Percentiles rank a stretch among this genome's conserved stretches.
These are phyloP conservation scores for Yamadazyma paraphyllophila DNA, from an alignment of 805 yeast genomes.

Conservation along the genomic window DNA sequence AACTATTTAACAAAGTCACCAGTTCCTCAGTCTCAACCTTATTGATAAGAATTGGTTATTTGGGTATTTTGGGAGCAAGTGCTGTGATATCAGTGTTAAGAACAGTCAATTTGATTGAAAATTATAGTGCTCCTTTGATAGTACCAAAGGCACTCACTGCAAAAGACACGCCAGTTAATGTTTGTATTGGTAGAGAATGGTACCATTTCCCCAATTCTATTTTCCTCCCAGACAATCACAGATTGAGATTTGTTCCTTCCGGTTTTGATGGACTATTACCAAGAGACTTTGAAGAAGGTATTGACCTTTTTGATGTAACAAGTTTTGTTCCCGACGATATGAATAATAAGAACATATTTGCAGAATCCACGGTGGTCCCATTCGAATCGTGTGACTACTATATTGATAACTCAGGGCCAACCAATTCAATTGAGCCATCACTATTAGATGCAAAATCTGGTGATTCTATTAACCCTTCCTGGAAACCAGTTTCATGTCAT, in stretches of 20 bases:
- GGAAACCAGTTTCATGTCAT: conserved; percentile 51
- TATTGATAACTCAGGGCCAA: conserved; percentile 50
- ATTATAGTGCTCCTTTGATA: conserved; percentile 70
- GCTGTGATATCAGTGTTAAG: conserved; percentile 41
- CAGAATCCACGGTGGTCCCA: conserved; percentile 51
- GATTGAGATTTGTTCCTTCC: conserved; percentile 67
- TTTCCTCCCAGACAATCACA: conserved; percentile 61
- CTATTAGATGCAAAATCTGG: conserved; percentile 22
- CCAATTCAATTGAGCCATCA: conserved; percentile 41
- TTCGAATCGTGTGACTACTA: conserved; percentile 62
- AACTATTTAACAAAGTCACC: background rate
- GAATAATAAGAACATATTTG: conserved; percentile 74
- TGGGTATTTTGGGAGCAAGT: conserved; percentile 11
- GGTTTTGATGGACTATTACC: conserved; percentile 89
- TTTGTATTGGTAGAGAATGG: conserved; percentile 96
- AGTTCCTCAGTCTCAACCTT: background rate
- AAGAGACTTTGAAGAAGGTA: conserved; percentile 68
- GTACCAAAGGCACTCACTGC: conserved; percentile 5
- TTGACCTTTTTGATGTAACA: conserved; percentile 25
- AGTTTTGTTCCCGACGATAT: conserved; percentile 57
- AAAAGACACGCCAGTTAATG: conserved; percentile 18
- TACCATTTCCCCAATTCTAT: conserved; percentile 88
- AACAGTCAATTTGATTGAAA: conserved; percentile 56
- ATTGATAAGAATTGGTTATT: background rate
- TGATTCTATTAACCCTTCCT: conserved; percentile 22